Conservation (phyloP, 129 eudicot genomes). For the Pittosporum tobira region DNA sequence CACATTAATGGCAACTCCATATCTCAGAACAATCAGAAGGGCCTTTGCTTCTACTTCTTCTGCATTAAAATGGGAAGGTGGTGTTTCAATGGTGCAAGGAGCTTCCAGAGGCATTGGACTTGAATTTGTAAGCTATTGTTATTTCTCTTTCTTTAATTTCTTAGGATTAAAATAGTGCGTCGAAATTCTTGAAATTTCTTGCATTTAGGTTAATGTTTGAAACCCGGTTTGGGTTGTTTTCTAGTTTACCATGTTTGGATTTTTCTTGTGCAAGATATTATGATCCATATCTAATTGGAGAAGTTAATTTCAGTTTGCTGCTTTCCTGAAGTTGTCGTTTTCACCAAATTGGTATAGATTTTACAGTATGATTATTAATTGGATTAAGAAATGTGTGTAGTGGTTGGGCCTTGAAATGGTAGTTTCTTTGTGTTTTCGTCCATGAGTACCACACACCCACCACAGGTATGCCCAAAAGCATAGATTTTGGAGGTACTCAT, state of each 20-base stretch:
- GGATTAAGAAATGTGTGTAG: not conserved
- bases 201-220: not conserved
- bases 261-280: not conserved
- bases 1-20: conserved; percentile 16
- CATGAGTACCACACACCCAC: too few species aligned
- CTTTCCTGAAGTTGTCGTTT: not conserved
- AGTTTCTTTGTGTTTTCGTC: not conserved
- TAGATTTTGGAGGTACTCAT: too few species aligned
- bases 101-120: conserved; percentile 97
- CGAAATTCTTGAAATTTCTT: not conserved
- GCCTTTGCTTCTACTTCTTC: conserved; percentile 20
- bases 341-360: not conserved
- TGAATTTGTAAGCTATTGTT: conserved; percentile 56
- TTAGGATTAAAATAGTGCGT: too few species aligned
- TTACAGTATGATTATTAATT: too few species aligned
- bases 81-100: conserved; percentile 91
- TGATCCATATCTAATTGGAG: not conserved
- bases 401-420: not conserved
- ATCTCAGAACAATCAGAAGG: conserved; percentile 17
- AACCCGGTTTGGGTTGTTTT: too few species aligned
- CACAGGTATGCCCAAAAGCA: too few species aligned
- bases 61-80: conserved; percentile 27
- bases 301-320: not conserved
- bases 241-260: not conserved
- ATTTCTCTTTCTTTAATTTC: too few species aligned